Percentiles rank a stretch among this genome's conserved stretches.
Conservation (phyloP, 169 alveolate species). For the Eimeria tenella region DNA sequence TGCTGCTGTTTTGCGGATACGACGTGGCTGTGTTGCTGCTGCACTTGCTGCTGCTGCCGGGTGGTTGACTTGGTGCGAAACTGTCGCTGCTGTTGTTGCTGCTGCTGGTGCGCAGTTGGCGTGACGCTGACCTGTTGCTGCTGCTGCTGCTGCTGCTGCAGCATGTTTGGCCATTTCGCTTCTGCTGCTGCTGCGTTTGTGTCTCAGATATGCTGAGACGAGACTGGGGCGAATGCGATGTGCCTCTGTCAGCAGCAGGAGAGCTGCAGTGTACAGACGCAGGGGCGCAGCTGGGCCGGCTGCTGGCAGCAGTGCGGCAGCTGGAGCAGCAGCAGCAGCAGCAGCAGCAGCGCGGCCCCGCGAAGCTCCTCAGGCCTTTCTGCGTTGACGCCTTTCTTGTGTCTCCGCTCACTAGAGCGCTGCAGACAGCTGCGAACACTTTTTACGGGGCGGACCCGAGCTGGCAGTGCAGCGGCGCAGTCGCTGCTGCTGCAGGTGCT, state of each 20-base stretch:
- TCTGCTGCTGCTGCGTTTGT: too few relatives aligned
- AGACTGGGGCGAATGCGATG: background rate
- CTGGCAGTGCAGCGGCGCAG: background rate
- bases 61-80: too few relatives aligned
- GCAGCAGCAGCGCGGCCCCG: background rate
- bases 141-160: too few relatives aligned
- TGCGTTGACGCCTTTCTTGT: background rate
- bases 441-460: background rate
- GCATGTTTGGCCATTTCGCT: too few relatives aligned
- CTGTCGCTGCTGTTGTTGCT: too few relatives aligned
- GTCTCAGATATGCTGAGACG: background rate
- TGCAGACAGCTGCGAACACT: background rate
- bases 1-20: too few relatives aligned
- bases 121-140: too few relatives aligned
- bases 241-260: background rate
- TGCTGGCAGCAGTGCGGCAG: background rate
- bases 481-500: background rate
- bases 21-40: too few relatives aligned
- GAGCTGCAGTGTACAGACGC: background rate
- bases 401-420: background rate
- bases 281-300: background rate
- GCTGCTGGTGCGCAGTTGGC: too few relatives aligned
- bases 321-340: background rate
- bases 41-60: too few relatives aligned
- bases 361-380: background rate